A percentile compares a stretch with the other conserved stretches of the same genome.
These are phyloP conservation scores for Linderina pennispora DNA, from an alignment of 192 early-diverging fungal genomes.

Conservation along the genomic window DNA sequence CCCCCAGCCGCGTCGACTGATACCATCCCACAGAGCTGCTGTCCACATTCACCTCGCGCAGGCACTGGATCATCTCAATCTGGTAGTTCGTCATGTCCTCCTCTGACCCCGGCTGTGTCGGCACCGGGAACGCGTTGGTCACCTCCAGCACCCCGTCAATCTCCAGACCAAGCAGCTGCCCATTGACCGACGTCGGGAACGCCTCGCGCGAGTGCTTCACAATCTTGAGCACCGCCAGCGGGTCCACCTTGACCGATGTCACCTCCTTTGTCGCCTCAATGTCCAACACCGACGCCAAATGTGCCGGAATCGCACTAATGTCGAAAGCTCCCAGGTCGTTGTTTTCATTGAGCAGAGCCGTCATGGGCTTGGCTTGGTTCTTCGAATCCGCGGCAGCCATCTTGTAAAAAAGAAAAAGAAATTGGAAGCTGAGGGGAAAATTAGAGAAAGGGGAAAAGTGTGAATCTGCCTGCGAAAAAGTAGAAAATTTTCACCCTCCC, in stretches of 20 bases:
- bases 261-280: constrained; percentile 54
- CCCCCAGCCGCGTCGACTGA: constrained; percentile 82
- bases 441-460: too few species aligned
- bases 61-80: constrained; percentile 87
- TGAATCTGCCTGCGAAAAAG: too few species aligned
- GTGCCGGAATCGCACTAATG: constrained; percentile 25
- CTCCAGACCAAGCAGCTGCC: constrained; percentile 93
- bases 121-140: constrained; percentile 86
- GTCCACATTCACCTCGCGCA: constrained; percentile 92
- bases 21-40: constrained; percentile 98
- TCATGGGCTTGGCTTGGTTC: constrained; percentile 46
- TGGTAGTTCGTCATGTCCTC: constrained; percentile 79
- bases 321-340: constrained; percentile 22
- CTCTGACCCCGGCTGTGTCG: constrained; percentile 51
- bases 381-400: too few species aligned
- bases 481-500: too few species aligned
- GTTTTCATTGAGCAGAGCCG: constrained; percentile 35
- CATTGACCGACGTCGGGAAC: constrained; percentile 73
- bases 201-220: constrained; percentile 92
- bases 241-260: constrained; percentile 64
- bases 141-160: constrained; percentile 86
- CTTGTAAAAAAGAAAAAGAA: too few species aligned
- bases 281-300: constrained; percentile 46
- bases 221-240: constrained; percentile 89
- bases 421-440: too few species aligned